phyloP scores from a whole-genome alignment of 306 rosid species.

The Senna tora region DNA sequence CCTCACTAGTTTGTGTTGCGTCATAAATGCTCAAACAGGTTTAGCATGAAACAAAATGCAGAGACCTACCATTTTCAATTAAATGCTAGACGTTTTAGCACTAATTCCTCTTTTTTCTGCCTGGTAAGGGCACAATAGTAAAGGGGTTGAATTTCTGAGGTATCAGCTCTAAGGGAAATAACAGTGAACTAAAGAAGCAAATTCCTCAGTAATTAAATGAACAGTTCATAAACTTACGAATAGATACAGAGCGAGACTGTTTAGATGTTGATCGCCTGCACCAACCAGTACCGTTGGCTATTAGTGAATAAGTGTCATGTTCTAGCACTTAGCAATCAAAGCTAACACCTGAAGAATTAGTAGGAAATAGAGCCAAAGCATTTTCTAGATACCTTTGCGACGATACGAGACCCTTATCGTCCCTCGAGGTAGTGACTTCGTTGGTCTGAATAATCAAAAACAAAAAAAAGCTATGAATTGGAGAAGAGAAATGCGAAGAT shows the following conservation, averaged over 20 bases:
- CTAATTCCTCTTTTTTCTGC: neutral
- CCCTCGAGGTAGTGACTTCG: constrained; percentile 38
- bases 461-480: neutral
- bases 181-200: neutral
- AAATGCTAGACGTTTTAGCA: neutral
- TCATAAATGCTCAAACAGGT: too few species aligned
- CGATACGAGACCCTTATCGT: constrained; percentile 40
- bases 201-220: neutral
- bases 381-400: constrained; percentile 32
- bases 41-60: too few species aligned
- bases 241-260: constrained; percentile 48
- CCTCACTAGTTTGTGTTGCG: too few species aligned
- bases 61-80: neutral
- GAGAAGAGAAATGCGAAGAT: neutral
- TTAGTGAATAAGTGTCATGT: constrained; percentile 24
- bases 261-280: constrained; percentile 60
- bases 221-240: constrained; percentile 53
- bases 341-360: neutral
- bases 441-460: constrained; percentile 43
- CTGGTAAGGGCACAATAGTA: neutral
- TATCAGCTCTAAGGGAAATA: neutral
- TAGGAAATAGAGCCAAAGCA: neutral
- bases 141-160: neutral
- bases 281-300: constrained; percentile 11
- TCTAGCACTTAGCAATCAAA: neutral